Evolutionary conservation across 1,284 basidiomycete species (phyloP), one percentile per base, ranked within the genome.

Genomic region (Bjerkandera adusta): DNA sequence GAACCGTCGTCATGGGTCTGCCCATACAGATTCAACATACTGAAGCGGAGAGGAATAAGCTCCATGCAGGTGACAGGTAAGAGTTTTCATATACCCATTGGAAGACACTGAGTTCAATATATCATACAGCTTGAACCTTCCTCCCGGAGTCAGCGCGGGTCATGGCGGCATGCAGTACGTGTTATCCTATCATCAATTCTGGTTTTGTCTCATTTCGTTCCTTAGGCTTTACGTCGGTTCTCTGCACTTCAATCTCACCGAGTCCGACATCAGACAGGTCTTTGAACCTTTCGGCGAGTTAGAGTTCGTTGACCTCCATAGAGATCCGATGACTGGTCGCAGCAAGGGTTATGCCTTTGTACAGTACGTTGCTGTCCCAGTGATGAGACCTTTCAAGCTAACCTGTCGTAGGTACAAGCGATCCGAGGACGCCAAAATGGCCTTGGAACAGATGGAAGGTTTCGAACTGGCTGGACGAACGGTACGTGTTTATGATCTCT

Each of bases 321-420:
- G 87, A 61, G 94, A 97, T 67, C 86, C 90, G 5, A 83, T 79
- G 73, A 95, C 92, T 33, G 94, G 95, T 35, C 85, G 92, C 61
- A 95, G 92, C 70, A 98, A 98, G 68, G 97, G 97, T 30, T 98
- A 97, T 65, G 94, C 92, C 22, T 99, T 99, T 65, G 89, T 99
- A 35, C 97, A 99, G 85, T 94, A 64, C 58, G 83, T 73, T 1
- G 40, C 30, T 29, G 12, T 45, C 34, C 16, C 45, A 41, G 5
- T 30, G 32, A 1, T 36, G n/a, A 18, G 10, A 18, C 4, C 4
- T 24, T 41, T n/a, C 45, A 13, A 47, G 25, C 35, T 27, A 8
- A 43, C 46, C 43, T 21, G 41, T 29, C 40, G 20, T 47, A 92
- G 90, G 66, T 97, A 93, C 68, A 91, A 92, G 61, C 79, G 89